Evolutionary conservation across 1,284 basidiomycete species (phyloP).

Genomic region (Sporisorium reilianum): DNA sequence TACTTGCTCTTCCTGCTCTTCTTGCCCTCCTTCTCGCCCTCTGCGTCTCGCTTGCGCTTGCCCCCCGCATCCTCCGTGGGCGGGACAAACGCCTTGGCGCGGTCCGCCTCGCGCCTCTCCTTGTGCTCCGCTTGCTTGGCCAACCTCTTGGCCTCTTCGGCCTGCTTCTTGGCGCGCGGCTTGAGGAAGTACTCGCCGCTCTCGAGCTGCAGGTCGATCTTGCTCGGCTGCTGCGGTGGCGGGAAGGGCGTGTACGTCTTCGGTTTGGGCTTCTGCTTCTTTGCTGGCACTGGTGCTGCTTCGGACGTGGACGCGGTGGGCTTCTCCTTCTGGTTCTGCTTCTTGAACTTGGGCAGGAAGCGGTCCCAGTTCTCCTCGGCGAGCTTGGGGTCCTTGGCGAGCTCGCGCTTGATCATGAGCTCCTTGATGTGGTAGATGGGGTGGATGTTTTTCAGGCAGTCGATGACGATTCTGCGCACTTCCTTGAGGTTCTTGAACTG

Average conservation of each 20-base stretch:
- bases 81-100: conserved; percentile 53
- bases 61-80: conserved; percentile 52
- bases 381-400: conserved; percentile 97
- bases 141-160: conserved; percentile 38
- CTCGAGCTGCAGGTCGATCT: conserved; percentile 94
- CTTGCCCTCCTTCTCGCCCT: conserved; percentile 18
- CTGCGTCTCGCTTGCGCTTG: conserved; percentile 9
- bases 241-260: conserved; percentile 99
- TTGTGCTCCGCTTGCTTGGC: conserved; percentile 56
- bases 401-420: conserved; percentile 97
- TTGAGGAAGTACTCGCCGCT: conserved; percentile 79
- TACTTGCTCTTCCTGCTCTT: conserved; percentile 36
- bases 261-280: conserved; percentile 74
- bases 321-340: conserved; percentile 84
- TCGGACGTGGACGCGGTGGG: conserved; percentile 38
- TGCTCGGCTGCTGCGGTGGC: conserved; percentile 90
- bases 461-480: conserved; percentile 91
- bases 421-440: conserved; percentile 99
- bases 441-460: conserved; percentile 99
- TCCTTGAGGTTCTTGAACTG: conserved; percentile 94
- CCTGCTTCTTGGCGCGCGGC: conserved; percentile 78
- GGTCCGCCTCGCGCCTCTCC: conserved; percentile 50
- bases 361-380: conserved; percentile 95
- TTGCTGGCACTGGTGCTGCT: conserved; percentile 21
- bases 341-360: conserved; percentile 96